Evolutionary conservation across 1,284 basidiomycete species (phyloP).

Genomic region (Binderoboletus segoi): DNA sequence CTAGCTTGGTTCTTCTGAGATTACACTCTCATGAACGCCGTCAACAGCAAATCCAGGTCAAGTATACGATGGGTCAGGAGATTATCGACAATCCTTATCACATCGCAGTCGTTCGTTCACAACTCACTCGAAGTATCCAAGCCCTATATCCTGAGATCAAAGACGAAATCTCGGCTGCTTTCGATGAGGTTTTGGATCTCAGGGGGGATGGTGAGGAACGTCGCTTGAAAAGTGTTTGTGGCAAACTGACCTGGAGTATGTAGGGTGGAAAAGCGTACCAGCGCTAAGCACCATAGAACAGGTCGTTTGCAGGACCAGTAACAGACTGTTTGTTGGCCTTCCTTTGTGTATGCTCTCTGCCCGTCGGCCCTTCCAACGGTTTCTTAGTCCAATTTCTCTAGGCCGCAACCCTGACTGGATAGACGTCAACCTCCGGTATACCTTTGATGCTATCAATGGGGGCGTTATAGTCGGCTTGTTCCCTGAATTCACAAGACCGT

Average conservation of each 20-base stretch:
- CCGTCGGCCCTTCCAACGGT: not conserved
- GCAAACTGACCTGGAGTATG: not conserved
- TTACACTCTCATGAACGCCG: not conserved
- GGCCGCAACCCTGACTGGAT: conserved; percentile 43
- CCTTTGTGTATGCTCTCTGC: conserved; percentile 36
- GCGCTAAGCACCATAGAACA: conserved; percentile 20
- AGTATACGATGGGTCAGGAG: conserved; percentile 25
- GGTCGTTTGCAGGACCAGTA: conserved; percentile 38
- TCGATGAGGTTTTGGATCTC: conserved; percentile 29
- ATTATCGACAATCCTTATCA: conserved; percentile 33
- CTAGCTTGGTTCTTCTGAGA: not conserved
- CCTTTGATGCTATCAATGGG: conserved; percentile 37
- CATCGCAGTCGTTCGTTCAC: conserved; percentile 22
- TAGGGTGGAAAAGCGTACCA: conserved; percentile 36
- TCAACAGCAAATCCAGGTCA: not conserved
- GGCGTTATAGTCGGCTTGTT: conserved; percentile 36
- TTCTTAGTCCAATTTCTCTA: conserved; percentile 13
- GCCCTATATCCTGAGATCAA: conserved; percentile 31
- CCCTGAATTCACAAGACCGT: conserved; percentile 44
- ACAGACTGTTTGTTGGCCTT: conserved; percentile 43
- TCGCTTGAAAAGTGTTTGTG: not conserved
- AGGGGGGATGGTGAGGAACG: conserved; percentile 16
- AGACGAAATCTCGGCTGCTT: conserved; percentile 36
- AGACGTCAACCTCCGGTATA: conserved; percentile 37
- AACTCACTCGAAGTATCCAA: conserved; percentile 35